Conservation (phyloP, 2,329 filamentous ascomycete species). For the Colletotrichum sp. region DNA sequence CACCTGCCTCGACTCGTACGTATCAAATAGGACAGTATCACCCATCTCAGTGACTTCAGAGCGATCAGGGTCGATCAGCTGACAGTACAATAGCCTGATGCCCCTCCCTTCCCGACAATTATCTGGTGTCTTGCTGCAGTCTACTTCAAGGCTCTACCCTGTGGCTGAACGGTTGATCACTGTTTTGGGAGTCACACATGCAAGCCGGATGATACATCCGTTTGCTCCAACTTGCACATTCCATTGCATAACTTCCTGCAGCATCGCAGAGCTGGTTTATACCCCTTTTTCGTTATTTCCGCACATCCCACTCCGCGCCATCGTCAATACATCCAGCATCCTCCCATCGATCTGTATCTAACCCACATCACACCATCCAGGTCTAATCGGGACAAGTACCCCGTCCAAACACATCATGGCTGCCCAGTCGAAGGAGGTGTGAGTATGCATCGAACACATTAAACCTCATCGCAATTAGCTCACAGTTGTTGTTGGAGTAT, state of each 20-base stretch:
- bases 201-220: not conserved
- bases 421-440: not conserved
- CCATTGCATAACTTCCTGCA: not conserved
- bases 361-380: not conserved
- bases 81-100: not conserved
- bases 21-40: not conserved
- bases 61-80: not conserved
- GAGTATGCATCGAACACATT: not conserved
- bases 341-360: not conserved
- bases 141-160: not conserved
- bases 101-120: not conserved
- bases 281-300: not conserved
- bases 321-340: not conserved
- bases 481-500: not conserved
- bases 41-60: not conserved
- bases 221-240: not conserved
- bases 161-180: not conserved
- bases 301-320: too few relatives aligned
- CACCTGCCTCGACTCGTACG: not conserved
- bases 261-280: not conserved
- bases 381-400: not conserved
- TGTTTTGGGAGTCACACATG: not conserved
- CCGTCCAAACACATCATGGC: not conserved
- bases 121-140: not conserved
- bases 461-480: not conserved